A percentile compares a stretch with the other conserved stretches of the same genome.
Evolutionary conservation across 345 rosid species (phyloP).

Genomic region (Durio zibethinus): DNA sequence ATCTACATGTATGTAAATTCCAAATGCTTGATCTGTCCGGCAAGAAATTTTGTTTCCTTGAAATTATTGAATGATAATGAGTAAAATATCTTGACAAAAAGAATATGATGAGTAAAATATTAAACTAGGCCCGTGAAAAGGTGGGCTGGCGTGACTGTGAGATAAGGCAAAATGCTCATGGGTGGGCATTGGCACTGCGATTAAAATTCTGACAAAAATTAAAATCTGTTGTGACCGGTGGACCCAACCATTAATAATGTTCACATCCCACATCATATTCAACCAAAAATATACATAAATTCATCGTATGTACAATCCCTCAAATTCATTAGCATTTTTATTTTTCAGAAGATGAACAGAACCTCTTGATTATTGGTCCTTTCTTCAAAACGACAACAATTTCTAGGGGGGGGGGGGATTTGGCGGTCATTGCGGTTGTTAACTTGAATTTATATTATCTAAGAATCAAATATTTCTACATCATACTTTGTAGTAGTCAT

Average conservation of each 20-base stretch:
- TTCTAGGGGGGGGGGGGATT: too few species aligned
- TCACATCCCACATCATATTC: background rate
- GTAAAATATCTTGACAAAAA: too few species aligned
- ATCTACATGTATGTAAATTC: too few species aligned
- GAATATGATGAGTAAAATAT: too few species aligned
- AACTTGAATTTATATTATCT: background rate
- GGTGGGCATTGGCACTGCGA: background rate
- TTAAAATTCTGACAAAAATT: background rate
- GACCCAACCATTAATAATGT: background rate
- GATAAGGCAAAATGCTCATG: background rate
- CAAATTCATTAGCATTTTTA: background rate
- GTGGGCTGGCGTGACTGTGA: background rate
- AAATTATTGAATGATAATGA: too few species aligned
- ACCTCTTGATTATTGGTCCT: background rate
- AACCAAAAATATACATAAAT: background rate
- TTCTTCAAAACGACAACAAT: background rate
- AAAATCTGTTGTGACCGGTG: background rate
- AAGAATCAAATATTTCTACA: background rate
- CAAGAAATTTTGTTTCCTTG: too few species aligned
- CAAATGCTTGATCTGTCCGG: too few species aligned
- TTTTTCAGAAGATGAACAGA: background rate
- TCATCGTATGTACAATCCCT: background rate
- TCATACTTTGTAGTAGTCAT: background rate
- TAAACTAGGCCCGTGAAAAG: background rate
- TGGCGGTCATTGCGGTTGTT: background rate